A percentile compares a stretch with the other conserved stretches of the same genome.
Evolutionary conservation across 1,139 yeast genomes (phyloP).

Genomic region (Zygosaccharomyces sapae): DNA sequence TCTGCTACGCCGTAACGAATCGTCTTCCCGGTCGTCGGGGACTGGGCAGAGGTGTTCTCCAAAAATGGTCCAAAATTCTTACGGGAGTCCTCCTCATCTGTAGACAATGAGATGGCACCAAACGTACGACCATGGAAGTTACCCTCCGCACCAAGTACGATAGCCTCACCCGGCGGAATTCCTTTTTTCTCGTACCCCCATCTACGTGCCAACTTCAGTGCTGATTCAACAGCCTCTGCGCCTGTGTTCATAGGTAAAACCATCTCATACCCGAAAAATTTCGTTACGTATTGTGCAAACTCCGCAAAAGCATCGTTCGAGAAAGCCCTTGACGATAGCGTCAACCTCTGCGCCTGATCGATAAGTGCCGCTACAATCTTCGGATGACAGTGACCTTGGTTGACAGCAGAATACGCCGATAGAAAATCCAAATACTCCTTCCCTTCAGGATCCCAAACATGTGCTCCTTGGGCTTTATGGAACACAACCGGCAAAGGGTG

Average conservation of each 20-base stretch:
- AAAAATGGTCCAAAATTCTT: slow-evolving; percentile 88
- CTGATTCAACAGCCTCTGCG: slow-evolving; percentile 98
- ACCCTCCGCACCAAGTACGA: slow-evolving; percentile 78
- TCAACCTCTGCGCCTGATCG: slow-evolving; percentile 81
- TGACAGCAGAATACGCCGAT: slow-evolving; percentile 94
- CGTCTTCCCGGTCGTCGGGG: slow-evolving; percentile 45
- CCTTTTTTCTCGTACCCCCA: slow-evolving; percentile 94
- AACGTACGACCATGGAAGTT: slow-evolving; percentile 96
- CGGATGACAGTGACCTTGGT: slow-evolving; percentile 98
- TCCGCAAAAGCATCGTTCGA: slow-evolving; percentile 84
- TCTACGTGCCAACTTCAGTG: slow-evolving; percentile 87
- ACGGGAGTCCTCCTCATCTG: slow-evolving; percentile 85
- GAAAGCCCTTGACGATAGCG: slow-evolving; percentile 89
- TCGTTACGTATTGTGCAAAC: slow-evolving; percentile 84
- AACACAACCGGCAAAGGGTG: slow-evolving; percentile 96
- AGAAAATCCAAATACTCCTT: slow-evolving; percentile 79
- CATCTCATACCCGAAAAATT: slow-evolving; percentile 85
- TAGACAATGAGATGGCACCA: slow-evolving; percentile 93
- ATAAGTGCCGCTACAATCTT: slow-evolving; percentile 78
- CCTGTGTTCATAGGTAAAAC: slow-evolving; percentile 98
- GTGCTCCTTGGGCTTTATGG: slow-evolving; percentile 81
- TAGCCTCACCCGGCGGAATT: slow-evolving; percentile 77
- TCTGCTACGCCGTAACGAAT: slow-evolving; percentile 79
- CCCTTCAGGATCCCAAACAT: slow-evolving; percentile 98
- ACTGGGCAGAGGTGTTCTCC: slow-evolving; percentile 74